phyloP scores from a whole-genome alignment of 2,329 filamentous ascomycete genomes.

The Ophiocordyceps camponoti-saundersi region DNA sequence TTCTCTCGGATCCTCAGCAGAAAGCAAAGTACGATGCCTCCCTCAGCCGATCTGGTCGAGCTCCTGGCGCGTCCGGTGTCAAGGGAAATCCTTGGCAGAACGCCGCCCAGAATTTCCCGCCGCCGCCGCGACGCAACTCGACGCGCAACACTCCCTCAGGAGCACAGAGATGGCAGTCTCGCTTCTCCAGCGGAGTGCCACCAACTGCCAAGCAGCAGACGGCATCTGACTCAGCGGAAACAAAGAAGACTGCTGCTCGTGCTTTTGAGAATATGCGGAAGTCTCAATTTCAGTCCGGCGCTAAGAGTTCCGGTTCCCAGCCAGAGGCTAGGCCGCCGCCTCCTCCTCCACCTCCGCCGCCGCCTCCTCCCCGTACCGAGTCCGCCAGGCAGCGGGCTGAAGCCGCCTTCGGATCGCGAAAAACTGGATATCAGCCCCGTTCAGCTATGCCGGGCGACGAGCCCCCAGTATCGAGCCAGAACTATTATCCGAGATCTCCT shows the following conservation, averaged over 20 bases:
- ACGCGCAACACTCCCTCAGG: conserved; percentile 17
- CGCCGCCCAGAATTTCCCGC: conserved; percentile 28
- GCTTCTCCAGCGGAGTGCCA: conserved; percentile 22
- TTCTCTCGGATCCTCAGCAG: conserved; percentile 35
- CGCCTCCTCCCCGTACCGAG: conserved; percentile 19
- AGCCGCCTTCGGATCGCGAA: conserved; percentile 35
- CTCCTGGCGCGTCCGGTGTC: conserved; percentile 33
- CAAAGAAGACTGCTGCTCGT: conserved; percentile 22
- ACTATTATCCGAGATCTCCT: conserved; percentile 26
- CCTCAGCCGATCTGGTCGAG: conserved; percentile 19
- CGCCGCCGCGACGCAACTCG: conserved; percentile 26
- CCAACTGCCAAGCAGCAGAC: conserved; percentile 23
- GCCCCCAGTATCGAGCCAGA: conserved; percentile 28
- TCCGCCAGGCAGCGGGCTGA: conserved; percentile 35
- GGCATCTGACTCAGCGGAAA: conserved; percentile 16
- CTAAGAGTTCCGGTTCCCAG: conserved; percentile 8
- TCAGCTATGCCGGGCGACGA: conserved; percentile 33
- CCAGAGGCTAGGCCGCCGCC: conserved; percentile 10
- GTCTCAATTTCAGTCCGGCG: conserved; percentile 11
- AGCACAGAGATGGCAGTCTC: conserved; percentile 25
- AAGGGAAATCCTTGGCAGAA: conserved; percentile 40
- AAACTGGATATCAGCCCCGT: conserved; percentile 30
- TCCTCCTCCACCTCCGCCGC: conserved; percentile 14
- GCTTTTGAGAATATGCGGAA: conserved; percentile 28
- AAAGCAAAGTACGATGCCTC: conserved; percentile 37